A percentile compares a stretch with the other conserved stretches of the same genome.
Conservation (phyloP, 352 stramenopile species). For the Phytophthora pinifolia region DNA sequence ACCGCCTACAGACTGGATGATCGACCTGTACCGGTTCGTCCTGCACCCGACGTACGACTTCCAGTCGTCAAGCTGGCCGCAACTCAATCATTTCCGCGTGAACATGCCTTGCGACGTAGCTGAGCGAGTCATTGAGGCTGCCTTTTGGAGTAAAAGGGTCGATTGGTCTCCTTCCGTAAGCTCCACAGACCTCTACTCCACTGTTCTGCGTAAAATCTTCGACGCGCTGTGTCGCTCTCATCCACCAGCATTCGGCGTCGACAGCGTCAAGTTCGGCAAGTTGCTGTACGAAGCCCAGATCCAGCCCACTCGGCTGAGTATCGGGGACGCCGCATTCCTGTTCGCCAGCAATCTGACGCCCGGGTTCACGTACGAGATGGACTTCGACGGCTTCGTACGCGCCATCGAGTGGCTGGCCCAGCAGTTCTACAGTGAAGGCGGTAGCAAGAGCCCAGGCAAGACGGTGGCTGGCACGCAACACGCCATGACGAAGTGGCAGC, state of each 20-base stretch:
- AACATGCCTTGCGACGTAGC: slow-evolving; percentile 23
- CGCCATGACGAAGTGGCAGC: slow-evolving; percentile 21
- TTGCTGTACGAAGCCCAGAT: slow-evolving; percentile 62
- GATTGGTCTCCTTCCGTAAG: slow-evolving; percentile 44
- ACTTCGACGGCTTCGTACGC: slow-evolving; percentile 48
- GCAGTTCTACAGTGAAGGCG: slow-evolving; percentile 28
- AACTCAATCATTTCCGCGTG: slow-evolving; percentile 44
- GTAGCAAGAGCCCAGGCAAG: slow-evolving; percentile 1
- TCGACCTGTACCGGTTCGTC: slow-evolving; percentile 51
- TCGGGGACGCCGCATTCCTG: slow-evolving; percentile 67
- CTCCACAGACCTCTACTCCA: slow-evolving; percentile 33
- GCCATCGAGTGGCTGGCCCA: slow-evolving; percentile 43
- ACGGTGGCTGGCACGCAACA: slow-evolving; percentile 11
- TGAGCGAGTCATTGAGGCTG: slow-evolving; percentile 44
- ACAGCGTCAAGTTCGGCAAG: slow-evolving; percentile 83
- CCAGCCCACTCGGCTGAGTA: slow-evolving; percentile 44
- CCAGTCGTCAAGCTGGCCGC: not conserved
- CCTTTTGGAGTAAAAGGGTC: slow-evolving; percentile 58
- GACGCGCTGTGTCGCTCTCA: slow-evolving; percentile 50
- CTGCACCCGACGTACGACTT: slow-evolving; percentile 55
- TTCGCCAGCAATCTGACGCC: slow-evolving; percentile 44
- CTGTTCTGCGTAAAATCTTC: slow-evolving; percentile 45
- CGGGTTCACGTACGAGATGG: slow-evolving; percentile 60
- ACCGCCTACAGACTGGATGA: slow-evolving; percentile 47
- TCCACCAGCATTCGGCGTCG: slow-evolving; percentile 44